Conservation (phyloP, 2,329 filamentous ascomycete genomes). For the Hypomyces rosellus region DNA sequence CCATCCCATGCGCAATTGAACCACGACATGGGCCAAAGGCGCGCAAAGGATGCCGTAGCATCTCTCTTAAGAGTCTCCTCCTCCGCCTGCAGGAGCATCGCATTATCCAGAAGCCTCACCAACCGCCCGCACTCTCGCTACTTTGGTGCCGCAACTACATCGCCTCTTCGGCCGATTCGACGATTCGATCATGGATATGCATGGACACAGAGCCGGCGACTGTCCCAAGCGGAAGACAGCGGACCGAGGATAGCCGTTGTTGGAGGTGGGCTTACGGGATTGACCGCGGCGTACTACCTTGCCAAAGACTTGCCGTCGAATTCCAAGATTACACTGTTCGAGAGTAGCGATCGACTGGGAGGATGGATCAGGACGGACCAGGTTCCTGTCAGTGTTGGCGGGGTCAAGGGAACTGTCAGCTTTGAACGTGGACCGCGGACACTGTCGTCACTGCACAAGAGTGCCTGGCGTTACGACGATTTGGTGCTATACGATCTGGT, state of each 20-base stretch:
- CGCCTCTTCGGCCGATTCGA: not conserved
- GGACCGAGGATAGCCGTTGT: constrained; percentile 54
- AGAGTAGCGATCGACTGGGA: constrained; percentile 62
- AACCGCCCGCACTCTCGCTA: constrained; percentile 1
- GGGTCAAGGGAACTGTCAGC: constrained; percentile 50
- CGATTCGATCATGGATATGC: not conserved
- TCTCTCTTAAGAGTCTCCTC: constrained; percentile 20
- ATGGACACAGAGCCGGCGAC: constrained; percentile 7
- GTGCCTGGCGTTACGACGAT: constrained; percentile 47
- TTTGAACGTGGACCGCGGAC: constrained; percentile 84
- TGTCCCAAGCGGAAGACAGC: not conserved
- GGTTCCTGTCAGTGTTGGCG: constrained; percentile 51
- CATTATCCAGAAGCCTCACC: constrained; percentile 1
- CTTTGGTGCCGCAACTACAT: not conserved
- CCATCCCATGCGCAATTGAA: constrained; percentile 25
- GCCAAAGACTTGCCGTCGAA: constrained; percentile 56
- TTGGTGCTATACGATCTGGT: constrained; percentile 67
- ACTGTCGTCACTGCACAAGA: constrained; percentile 48
- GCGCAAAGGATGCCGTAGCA: constrained; percentile 21
- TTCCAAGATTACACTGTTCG: constrained; percentile 74
- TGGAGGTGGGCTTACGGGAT: constrained; percentile 77
- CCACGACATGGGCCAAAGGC: constrained; percentile 22
- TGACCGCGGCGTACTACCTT: constrained; percentile 73
- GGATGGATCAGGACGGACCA: constrained; percentile 75
- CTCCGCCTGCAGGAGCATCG: constrained; percentile 11